phyloP scores from a whole-genome alignment of 305 asterid species.

The Striga hermonthica region DNA sequence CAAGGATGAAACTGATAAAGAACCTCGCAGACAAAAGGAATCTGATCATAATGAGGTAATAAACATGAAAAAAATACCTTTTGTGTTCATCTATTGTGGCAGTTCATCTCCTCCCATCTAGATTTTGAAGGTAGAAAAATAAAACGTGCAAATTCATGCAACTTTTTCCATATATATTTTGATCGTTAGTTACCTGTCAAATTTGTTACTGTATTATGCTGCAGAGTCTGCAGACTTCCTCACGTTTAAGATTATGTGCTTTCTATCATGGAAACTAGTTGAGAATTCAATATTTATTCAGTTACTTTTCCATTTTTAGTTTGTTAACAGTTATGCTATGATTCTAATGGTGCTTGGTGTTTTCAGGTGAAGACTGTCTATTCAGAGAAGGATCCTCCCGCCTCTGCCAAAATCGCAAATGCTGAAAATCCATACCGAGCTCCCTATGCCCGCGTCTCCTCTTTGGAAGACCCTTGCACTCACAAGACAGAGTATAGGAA shows the following conservation, averaged over 20 bases:
- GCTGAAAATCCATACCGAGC: slow-evolving; percentile 53
- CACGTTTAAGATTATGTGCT: neutral
- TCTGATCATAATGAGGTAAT: slow-evolving; percentile 52
- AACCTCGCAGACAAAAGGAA: slow-evolving; percentile 37
- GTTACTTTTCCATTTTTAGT: neutral
- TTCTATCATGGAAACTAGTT: neutral
- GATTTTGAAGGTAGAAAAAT: slow-evolving; percentile 19
- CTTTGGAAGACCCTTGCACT: slow-evolving; percentile 66
- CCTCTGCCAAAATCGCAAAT: slow-evolving; percentile 29
- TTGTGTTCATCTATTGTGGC: too few species aligned
- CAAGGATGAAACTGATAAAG: slow-evolving; percentile 40
- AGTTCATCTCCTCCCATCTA: slow-evolving; percentile 22
- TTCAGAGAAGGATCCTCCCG: slow-evolving; percentile 45
- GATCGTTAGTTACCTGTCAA: too few species aligned
- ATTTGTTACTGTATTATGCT: slow-evolving; percentile 13
- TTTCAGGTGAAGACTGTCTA: slow-evolving; percentile 43
- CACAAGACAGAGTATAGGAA: slow-evolving; percentile 48
- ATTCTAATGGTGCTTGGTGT: slow-evolving; percentile 17
- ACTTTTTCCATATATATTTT: neutral
- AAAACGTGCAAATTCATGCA: neutral
- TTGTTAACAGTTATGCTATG: neutral
- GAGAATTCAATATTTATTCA: too few species aligned
- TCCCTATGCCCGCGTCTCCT: slow-evolving; percentile 69
- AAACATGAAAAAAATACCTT: neutral
- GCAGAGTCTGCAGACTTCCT: slow-evolving; percentile 16